These are phyloP conservation scores for Pseudoscleropodium purum DNA, from an alignment of 225 moss, liverwort and hornwort genomes.

Conservation along the genomic window DNA sequence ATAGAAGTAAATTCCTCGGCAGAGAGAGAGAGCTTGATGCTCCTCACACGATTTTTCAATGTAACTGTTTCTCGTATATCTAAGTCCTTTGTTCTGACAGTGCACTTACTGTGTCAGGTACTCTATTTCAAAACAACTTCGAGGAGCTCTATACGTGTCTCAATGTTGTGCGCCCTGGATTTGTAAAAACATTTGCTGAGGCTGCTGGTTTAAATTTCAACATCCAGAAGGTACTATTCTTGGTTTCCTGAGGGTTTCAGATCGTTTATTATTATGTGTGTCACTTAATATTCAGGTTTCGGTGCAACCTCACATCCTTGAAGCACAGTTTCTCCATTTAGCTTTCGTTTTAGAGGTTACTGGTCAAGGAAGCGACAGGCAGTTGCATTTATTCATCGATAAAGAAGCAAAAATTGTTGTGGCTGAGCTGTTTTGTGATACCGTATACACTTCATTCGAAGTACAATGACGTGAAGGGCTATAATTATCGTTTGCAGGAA, in stretches of 20 bases:
- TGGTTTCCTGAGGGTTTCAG: background rate
- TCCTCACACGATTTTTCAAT: background rate
- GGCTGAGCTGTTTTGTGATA: background rate
- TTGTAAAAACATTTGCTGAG: constrained; percentile 57
- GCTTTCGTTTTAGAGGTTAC: background rate
- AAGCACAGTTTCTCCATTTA: background rate
- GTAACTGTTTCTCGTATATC: background rate
- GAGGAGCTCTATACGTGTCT: constrained; percentile 88
- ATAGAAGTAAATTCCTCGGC: background rate
- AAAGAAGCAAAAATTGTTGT: background rate
- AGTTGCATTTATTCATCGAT: background rate
- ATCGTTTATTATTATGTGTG: background rate
- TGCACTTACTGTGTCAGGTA: constrained; percentile 41
- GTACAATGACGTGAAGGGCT: background rate
- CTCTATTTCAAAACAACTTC: constrained; percentile 95
- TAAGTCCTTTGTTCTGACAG: background rate
- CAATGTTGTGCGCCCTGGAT: constrained; percentile 75
- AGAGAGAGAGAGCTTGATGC: background rate
- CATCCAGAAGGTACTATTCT: constrained; percentile 17
- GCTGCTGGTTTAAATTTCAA: constrained; percentile 18
- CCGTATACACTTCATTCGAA: background rate
- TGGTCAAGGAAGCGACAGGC: background rate
- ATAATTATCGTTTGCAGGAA: constrained; percentile 17
- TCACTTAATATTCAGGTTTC: background rate
- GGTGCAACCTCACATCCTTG: background rate